Conservation (phyloP, 148 eudicot species). For the Camellia sinensis region DNA sequence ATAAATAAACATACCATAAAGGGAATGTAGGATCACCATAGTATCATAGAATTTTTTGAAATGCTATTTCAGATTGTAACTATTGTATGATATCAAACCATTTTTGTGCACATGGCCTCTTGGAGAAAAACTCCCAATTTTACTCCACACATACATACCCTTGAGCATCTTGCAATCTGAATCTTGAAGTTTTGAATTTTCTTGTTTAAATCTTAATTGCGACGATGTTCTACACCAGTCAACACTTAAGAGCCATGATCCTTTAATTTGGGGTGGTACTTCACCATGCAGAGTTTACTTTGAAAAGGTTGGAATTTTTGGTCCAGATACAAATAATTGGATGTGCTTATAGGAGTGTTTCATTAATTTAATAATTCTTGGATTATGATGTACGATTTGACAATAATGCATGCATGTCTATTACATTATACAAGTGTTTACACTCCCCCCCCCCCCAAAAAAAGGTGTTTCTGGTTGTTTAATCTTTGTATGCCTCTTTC, state of each 20-base stretch:
- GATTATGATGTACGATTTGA: background rate
- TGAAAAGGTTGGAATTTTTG: background rate
- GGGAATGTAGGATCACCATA: too few species aligned
- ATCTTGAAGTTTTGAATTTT: too few species aligned
- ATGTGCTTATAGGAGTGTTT: background rate
- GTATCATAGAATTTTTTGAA: too few species aligned
- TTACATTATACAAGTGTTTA: background rate
- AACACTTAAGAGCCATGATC: background rate
- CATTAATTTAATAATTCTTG: background rate
- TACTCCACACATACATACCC: background rate
- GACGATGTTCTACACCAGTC: background rate
- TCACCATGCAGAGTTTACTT: background rate
- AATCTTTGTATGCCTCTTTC: background rate
- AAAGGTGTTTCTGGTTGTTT: background rate
- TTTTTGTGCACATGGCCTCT: too few species aligned
- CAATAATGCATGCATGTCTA: background rate
- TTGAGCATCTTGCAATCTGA: too few species aligned
- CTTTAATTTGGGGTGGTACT: background rate
- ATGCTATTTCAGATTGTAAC: too few species aligned
- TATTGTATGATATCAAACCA: too few species aligned
- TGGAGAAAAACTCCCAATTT: background rate
- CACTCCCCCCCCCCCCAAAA: background rate
- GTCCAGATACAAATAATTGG: too few species aligned
- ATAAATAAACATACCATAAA: too few species aligned
- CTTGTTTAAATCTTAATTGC: too few species aligned